Evolutionary conservation across 2,329 filamentous ascomycete species (phyloP).

Genomic region (Thermoascus crustaceus): DNA sequence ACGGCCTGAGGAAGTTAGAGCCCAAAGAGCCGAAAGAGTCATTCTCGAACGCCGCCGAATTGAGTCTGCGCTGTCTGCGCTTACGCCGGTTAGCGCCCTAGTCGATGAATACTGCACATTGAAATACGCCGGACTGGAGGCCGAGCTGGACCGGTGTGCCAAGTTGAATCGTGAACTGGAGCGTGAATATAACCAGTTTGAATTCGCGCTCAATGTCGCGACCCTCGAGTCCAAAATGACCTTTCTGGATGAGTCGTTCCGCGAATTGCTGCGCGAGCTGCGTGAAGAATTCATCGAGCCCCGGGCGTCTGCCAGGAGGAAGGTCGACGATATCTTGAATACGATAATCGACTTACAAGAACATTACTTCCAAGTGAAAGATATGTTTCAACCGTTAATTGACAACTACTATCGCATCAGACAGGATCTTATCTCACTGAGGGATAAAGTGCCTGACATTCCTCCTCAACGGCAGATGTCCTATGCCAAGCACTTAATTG

Average conservation of each 20-base stretch:
- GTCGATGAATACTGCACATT: conserved; percentile 1
- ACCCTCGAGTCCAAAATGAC: conserved; percentile 1
- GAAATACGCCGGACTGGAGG: conserved; percentile 2
- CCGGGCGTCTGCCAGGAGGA: conserved; percentile 12
- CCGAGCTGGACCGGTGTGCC: background rate
- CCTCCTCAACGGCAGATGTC: background rate
- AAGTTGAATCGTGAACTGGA: background rate
- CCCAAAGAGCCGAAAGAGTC: background rate
- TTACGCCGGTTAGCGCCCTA: background rate
- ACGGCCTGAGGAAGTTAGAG: background rate
- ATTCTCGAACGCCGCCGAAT: background rate
- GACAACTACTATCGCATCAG: no score
- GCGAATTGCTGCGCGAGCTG: conserved; percentile 3
- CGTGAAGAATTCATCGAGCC: conserved; percentile 11
- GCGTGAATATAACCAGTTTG: conserved; percentile 1
- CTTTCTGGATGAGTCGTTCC: no score
- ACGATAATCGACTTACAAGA: background rate
- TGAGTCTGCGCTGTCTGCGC: conserved; percentile 1
- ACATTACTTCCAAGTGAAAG: conserved; percentile 8
- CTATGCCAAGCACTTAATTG: background rate
- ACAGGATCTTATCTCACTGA: no score
- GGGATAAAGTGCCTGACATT: background rate
- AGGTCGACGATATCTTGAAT: conserved; percentile 13
- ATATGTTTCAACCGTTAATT: background rate
- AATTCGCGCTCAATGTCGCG: background rate